Percentiles rank a stretch among this genome's conserved stretches.
Conservation (phyloP, 176 grass and related monocot species). For the Raddia guianensis region DNA sequence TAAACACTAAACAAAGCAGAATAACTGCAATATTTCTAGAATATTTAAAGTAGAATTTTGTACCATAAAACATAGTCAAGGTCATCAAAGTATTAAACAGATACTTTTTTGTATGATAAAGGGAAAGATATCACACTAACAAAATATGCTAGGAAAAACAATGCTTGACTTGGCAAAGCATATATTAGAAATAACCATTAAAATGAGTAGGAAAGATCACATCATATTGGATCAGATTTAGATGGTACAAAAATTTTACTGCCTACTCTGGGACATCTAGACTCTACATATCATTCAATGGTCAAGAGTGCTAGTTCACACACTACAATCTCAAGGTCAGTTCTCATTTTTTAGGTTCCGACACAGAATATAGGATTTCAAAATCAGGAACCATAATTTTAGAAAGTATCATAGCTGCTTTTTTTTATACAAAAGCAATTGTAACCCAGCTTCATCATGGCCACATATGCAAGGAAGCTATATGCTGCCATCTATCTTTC, state of each 20-base stretch:
- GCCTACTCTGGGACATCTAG: background rate
- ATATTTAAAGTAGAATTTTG: background rate
- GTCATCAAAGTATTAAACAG: conserved; percentile 19
- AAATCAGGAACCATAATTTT: background rate
- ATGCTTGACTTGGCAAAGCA: background rate
- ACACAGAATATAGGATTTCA: conserved; percentile 20
- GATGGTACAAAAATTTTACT: background rate
- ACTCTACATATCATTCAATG: background rate
- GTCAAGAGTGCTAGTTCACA: background rate
- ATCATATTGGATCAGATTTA: background rate
- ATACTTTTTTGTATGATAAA: background rate
- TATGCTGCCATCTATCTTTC: background rate
- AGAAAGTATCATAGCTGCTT: background rate
- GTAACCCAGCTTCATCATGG: background rate
- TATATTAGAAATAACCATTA: background rate
- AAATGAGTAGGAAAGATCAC: background rate
- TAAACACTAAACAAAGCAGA: conserved; percentile 22
- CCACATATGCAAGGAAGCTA: background rate
- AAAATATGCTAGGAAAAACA: conserved; percentile 24
- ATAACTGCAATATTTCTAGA: background rate
- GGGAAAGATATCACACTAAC: background rate
- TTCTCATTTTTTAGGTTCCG: background rate
- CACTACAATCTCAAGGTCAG: background rate
- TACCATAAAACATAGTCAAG: background rate
- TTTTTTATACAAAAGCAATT: background rate